Evolutionary conservation across 75 land plant genomes (phyloP).

Genomic region (Adiantum capillusveneris): DNA sequence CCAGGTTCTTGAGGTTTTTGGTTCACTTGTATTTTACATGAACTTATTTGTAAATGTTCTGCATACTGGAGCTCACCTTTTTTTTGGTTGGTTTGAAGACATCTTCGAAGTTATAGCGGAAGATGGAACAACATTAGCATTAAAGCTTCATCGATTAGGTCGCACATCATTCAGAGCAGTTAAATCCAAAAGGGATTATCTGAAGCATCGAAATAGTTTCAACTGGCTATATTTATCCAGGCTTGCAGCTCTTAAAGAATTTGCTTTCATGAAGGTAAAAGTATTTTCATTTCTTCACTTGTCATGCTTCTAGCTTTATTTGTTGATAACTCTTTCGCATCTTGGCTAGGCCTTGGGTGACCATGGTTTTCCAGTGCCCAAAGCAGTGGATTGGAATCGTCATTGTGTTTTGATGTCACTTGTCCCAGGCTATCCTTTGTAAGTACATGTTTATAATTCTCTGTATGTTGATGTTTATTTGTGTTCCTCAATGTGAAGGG

Average conservation of each 20-base stretch:
- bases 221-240: slow-evolving; percentile 96
- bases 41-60: slow-evolving; percentile 1
- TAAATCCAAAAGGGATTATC: slow-evolving; percentile 94
- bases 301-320: not conserved
- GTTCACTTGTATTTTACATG: no score
- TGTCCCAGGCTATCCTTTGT: slow-evolving; percentile 95
- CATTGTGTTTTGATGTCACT: slow-evolving; percentile 98
- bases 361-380: slow-evolving; percentile 97
- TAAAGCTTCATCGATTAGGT: slow-evolving; percentile 93
- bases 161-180: slow-evolving; percentile 94
- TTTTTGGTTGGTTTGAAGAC: slow-evolving; percentile 35
- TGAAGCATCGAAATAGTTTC: slow-evolving; percentile 79
- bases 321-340: not conserved
- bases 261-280: slow-evolving; percentile 95
- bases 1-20: no score
- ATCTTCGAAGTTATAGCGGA: slow-evolving; percentile 93
- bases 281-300: not conserved
- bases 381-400: slow-evolving; percentile 96
- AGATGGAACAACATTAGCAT: slow-evolving; percentile 74
- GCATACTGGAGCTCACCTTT: not conserved
- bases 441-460: no score
- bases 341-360: slow-evolving; percentile 72
- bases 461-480: no score
- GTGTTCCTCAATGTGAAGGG: no score
- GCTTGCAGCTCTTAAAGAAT: slow-evolving; percentile 98